phyloP scores from a whole-genome alignment of 139 green algal genomes.

The Axilococcus clingmanii region DNA sequence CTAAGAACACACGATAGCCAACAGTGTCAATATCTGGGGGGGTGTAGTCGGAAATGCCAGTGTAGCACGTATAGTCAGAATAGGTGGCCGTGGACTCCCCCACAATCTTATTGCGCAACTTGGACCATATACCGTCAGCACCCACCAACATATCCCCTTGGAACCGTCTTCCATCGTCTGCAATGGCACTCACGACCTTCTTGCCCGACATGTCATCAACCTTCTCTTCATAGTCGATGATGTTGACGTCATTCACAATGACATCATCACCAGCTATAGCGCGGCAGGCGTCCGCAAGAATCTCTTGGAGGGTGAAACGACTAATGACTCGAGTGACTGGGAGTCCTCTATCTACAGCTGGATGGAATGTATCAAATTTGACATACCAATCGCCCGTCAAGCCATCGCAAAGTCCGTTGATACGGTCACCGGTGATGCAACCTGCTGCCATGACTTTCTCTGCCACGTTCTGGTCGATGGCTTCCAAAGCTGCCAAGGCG shows the following conservation, averaged over 20 bases:
- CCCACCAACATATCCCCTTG: constrained; percentile 84
- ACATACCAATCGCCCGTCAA: constrained; percentile 89
- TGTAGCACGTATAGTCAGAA: constrained; percentile 88
- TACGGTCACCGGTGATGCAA: constrained; percentile 79
- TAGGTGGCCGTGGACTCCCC: constrained; percentile 57
- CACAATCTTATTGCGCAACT: constrained; percentile 60
- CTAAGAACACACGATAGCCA: constrained; percentile 91
- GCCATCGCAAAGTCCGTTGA: constrained; percentile 86
- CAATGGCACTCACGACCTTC: constrained; percentile 34
- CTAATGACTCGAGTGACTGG: constrained; percentile 91
- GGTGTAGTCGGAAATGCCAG: constrained; percentile 84
- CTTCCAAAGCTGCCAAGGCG: constrained; percentile 75
- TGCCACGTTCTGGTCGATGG: constrained; percentile 59
- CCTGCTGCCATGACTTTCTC: constrained; percentile 56
- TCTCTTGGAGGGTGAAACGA: constrained; percentile 58
- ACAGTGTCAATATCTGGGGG: constrained; percentile 77
- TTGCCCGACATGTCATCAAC: constrained; percentile 8
- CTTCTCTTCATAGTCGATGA: constrained; percentile 30
- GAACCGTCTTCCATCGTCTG: constrained; percentile 56
- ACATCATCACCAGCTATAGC: constrained; percentile 30
- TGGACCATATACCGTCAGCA: constrained; percentile 91
- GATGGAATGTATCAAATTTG: constrained; percentile 97
- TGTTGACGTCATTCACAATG: constrained; percentile 53
- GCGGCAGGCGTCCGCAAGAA: constrained; percentile 44
- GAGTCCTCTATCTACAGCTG: constrained; percentile 76